A percentile compares a stretch with the other conserved stretches of the same genome.
Evolutionary conservation across 2,329 filamentous ascomycete genomes (phyloP).

Genomic region (Alternaria sp.): DNA sequence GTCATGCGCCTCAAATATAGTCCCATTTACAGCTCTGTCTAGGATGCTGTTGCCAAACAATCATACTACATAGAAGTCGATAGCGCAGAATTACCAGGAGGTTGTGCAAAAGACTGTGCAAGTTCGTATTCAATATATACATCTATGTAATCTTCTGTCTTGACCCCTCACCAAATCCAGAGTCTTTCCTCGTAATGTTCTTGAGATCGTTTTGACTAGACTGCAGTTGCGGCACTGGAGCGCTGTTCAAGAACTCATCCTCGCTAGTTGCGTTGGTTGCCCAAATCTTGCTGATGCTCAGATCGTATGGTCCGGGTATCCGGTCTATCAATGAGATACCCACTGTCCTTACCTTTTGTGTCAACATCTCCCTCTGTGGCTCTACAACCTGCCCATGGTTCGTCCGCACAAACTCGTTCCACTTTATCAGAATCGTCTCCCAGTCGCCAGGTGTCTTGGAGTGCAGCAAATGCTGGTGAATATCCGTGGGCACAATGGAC

Average conservation of each 20-base stretch:
- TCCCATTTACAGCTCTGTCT: not conserved
- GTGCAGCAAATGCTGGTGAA: conserved; percentile 93
- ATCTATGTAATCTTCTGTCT: conserved; percentile 25
- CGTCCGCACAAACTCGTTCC: conserved; percentile 93
- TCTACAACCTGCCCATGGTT: conserved; percentile 93
- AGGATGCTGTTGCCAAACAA: not conserved
- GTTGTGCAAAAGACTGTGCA: not conserved
- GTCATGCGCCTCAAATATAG: conserved; percentile 13
- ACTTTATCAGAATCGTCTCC: conserved; percentile 94
- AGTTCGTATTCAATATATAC: not conserved
- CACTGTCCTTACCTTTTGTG: conserved; percentile 83
- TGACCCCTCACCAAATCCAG: conserved; percentile 15
- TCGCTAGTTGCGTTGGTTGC: conserved; percentile 74
- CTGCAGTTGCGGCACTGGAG: conserved; percentile 33
- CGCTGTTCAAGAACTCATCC: conserved; percentile 44
- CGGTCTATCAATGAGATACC: conserved; percentile 91
- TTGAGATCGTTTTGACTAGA: conserved; percentile 27
- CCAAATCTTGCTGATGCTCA: conserved; percentile 88
- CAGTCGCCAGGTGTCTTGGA: conserved; percentile 81
- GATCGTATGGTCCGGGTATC: conserved; percentile 85
- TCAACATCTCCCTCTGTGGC: conserved; percentile 88
- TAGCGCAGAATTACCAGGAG: not conserved
- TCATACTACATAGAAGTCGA: not conserved
- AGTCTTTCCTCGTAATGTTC: conserved; percentile 27
- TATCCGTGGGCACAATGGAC: conserved; percentile 89